These are phyloP conservation scores for Citrus unshiu DNA, from an alignment of 345 rosid genomes.

Conservation along the genomic window DNA sequence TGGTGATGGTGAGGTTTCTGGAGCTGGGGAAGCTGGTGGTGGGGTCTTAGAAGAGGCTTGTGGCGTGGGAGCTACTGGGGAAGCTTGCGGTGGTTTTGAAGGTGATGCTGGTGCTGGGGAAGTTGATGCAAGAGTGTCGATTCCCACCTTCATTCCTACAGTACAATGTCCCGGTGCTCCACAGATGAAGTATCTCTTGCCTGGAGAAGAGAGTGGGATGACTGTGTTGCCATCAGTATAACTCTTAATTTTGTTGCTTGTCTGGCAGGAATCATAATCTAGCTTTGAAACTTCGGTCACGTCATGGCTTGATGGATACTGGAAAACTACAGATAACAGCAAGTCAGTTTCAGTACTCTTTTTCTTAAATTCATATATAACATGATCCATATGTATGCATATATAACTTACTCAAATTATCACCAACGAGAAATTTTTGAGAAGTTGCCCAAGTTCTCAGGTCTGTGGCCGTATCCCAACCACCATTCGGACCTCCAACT, in stretches of 20 bases:
- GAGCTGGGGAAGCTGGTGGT: conserved; percentile 13
- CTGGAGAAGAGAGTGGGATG: conserved; percentile 55
- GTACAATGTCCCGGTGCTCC: conserved; percentile 61
- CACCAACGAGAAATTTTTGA: conserved; percentile 53
- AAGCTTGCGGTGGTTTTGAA: conserved; percentile 19
- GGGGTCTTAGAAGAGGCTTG: not conserved
- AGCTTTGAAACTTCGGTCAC: conserved; percentile 60
- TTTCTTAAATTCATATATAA: not conserved
- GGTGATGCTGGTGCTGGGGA: conserved; percentile 18
- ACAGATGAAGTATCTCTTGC: conserved; percentile 82
- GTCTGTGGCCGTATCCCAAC: conserved; percentile 53
- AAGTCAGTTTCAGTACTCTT: not conserved
- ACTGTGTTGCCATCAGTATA: conserved; percentile 48
- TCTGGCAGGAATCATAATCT: conserved; percentile 54
- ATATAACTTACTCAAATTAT: conserved; percentile 54
- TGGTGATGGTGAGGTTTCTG: too few species aligned
- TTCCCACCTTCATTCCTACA: conserved; percentile 69
- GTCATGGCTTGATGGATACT: conserved; percentile 43
- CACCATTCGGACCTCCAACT: conserved; percentile 62
- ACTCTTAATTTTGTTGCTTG: conserved; percentile 35
- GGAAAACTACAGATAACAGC: conserved; percentile 45
- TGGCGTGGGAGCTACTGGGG: conserved; percentile 12
- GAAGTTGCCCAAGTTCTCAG: conserved; percentile 53
- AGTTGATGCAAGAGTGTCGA: conserved; percentile 41
- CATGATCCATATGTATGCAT: not conserved